Base-by-base conservation (phyloP, 2,329 filamentous ascomycete genomes). In the Cordyceps cicadae region DNA sequence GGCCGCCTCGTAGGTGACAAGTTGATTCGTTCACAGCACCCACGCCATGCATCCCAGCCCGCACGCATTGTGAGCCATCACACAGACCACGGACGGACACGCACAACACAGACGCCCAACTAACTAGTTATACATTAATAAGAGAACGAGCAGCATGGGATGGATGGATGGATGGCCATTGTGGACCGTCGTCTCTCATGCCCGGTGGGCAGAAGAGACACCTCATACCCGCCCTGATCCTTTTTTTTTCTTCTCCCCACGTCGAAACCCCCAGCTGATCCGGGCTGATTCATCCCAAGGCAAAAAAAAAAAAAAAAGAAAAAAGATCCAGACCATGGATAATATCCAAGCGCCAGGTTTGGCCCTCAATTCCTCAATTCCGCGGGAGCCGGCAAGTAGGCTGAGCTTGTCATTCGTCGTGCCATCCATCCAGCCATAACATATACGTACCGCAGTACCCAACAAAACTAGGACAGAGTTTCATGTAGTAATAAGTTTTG, bases 351-450 rank as follows among this genome's bases (percentile, higher is more conserved):
- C 6, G 39, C 39, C 39, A 43, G 21, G n/a, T 46, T 34, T 11
- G 49, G 43, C 12, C 54, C 15, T 46, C 54, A 26, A 24, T n/a
- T n/a, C n/a, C n/a, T n/a, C 24, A 24, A 37, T 43, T 51, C 46
- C 55, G 55, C 55, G 55, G 55, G 19, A 51, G 46, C 55, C 55
- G 55, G 46, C 55, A 58, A 41, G 43, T 46, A 46, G 43, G 46
- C 45, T 58, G 32, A 58, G 34, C 9, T 3, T 46, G n/a, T 11
- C 11, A 17, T n/a, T 19, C 14, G 9, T 21, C 15, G 1, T 12
- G 21, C 29, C 51, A 24, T 3, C 24, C 21, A n/a, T 3, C 39
- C 39, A 14, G 15, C 37, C 37, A 41, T 29, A 15, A 41, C 11
- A 12, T 17, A 17, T 43, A 43, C 14, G 39, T n/a, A 43, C 39